phyloP scores from a whole-genome alignment of 352 stramenopile genomes.

The Pythium sp. region DNA sequence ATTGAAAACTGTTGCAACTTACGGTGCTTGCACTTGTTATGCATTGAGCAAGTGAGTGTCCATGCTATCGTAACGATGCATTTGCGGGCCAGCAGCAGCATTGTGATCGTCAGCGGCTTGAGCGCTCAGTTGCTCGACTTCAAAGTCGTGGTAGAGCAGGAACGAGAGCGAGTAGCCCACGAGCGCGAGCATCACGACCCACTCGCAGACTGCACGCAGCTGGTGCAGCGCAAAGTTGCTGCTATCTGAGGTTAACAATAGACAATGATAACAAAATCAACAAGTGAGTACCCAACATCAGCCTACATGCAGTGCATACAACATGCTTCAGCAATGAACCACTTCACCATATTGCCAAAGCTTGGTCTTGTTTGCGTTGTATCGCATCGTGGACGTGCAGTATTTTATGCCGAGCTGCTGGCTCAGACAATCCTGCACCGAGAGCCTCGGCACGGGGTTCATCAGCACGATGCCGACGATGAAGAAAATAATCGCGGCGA shows the following conservation, averaged over 20 bases:
- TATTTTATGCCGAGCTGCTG: conserved; percentile 32
- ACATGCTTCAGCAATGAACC: neutral
- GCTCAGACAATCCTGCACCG: conserved; percentile 25
- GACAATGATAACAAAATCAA: too few relatives aligned
- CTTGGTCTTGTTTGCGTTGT: conserved; percentile 31
- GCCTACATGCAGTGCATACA: too few relatives aligned
- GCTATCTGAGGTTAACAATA: neutral
- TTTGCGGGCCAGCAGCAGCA: too few relatives aligned
- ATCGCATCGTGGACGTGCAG: conserved; percentile 34
- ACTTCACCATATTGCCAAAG: conserved; percentile 42
- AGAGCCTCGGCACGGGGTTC: conserved; percentile 8
- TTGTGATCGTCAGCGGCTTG: too few relatives aligned
- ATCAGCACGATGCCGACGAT: conserved; percentile 20
- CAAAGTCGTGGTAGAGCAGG: conserved; percentile 17
- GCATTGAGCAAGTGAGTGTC: too few relatives aligned
- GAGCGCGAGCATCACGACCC: conserved; percentile 49
- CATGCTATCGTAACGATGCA: too few relatives aligned
- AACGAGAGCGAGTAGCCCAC: conserved; percentile 58
- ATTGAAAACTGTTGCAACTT: too few relatives aligned
- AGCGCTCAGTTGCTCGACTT: conserved; percentile 4
- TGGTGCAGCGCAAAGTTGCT: conserved; percentile 31
- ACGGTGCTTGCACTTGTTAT: too few relatives aligned
- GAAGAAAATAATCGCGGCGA: conserved; percentile 24
- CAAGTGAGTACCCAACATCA: too few relatives aligned
- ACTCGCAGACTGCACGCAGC: conserved; percentile 37